Conservation (phyloP, 2,329 filamentous ascomycete genomes). For the Fusarium nisikadoi region DNA sequence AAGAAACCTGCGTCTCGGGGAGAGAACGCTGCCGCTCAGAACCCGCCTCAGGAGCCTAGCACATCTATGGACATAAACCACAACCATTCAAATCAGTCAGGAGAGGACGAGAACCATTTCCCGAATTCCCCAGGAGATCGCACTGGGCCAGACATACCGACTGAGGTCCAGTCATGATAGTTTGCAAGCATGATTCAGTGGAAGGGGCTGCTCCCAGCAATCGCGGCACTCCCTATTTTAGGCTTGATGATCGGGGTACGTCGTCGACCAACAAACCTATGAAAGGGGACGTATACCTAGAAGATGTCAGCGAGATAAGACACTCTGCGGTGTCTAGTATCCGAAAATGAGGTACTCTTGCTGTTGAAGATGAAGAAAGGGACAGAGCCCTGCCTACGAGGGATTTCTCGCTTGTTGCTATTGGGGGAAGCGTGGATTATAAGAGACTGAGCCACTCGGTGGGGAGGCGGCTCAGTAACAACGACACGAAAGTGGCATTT, state of each 20-base stretch:
- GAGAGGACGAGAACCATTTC: slow-evolving; percentile 50
- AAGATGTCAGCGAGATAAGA: neutral
- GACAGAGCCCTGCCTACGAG: neutral
- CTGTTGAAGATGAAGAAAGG: neutral
- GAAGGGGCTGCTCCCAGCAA: neutral
- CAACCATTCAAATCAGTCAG: slow-evolving; percentile 53
- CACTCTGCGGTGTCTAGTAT: neutral
- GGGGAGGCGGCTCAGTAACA: slow-evolving; percentile 40
- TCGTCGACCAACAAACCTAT: neutral
- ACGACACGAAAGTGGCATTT: slow-evolving; percentile 1
- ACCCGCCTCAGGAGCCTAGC: slow-evolving; percentile 35
- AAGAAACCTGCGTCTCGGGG: slow-evolving; percentile 68
- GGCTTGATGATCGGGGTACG: neutral
- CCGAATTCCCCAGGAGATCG: slow-evolving; percentile 35
- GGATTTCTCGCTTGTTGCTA: neutral
- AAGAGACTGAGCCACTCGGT: slow-evolving; percentile 39
- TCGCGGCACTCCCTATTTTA: neutral
- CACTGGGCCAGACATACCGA: slow-evolving; percentile 26
- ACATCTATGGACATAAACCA: slow-evolving; percentile 41
- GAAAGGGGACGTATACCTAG: neutral
- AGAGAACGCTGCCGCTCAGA: slow-evolving; percentile 39
- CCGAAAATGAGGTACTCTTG: neutral
- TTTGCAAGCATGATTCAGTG: neutral
- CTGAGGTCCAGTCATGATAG: slow-evolving; percentile 26
- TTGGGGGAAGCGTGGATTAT: neutral